Evolutionary conservation across 2,329 filamentous ascomycete species (phyloP).

Genomic region (Orbilia quercus): DNA sequence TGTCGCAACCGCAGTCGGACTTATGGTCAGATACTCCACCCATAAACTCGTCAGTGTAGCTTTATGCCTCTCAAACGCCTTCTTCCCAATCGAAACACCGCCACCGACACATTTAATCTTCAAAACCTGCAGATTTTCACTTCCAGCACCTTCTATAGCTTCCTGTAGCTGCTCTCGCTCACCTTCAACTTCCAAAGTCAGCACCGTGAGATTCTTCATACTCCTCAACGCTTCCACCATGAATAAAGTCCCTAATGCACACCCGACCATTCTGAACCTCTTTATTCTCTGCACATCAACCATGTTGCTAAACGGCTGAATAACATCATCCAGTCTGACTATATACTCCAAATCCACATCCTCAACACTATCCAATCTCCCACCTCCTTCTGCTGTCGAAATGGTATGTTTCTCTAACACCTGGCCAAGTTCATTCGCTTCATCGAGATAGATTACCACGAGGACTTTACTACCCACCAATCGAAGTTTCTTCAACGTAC

Average conservation of each 20-base stretch:
- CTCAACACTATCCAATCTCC: not conserved
- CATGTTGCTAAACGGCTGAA: not conserved
- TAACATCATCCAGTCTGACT: slow-evolving; percentile 3
- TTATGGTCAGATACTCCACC: slow-evolving; percentile 1
- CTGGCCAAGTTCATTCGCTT: not conserved
- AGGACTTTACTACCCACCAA: not conserved
- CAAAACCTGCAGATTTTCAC: not conserved
- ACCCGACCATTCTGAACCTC: not conserved
- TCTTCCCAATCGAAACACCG: not conserved
- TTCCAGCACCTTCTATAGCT: not conserved
- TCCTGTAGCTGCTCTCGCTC: not conserved
- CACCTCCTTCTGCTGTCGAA: not conserved
- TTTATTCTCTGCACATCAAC: not conserved
- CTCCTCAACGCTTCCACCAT: not conserved
- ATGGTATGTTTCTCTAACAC: slow-evolving; percentile 5
- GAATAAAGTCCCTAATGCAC: not conserved
- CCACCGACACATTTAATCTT: not conserved
- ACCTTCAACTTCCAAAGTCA: not conserved
- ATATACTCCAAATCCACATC: not conserved
- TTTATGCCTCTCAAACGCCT: not conserved
- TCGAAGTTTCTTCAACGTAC: not conserved
- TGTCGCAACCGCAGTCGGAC: not conserved
- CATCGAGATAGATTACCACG: not conserved
- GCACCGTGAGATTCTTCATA: not conserved
- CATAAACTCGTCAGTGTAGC: not conserved